Evolutionary conservation across 495 filamentous ascomycete genomes (phyloP).

Genomic region (Trichoderma reesei): DNA sequence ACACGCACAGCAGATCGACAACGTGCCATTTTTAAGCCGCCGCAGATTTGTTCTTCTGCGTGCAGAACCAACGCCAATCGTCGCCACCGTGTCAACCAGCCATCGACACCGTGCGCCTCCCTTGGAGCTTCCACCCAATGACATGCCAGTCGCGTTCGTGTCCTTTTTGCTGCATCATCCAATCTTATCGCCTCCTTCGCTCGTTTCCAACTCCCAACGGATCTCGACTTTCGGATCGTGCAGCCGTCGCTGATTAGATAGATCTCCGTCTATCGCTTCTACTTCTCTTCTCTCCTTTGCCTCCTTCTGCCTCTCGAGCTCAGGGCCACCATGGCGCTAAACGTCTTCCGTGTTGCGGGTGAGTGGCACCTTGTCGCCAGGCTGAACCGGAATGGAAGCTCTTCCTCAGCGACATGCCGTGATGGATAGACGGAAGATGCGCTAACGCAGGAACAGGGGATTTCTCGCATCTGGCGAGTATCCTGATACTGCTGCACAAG

Average conservation of each 20-base stretch:
- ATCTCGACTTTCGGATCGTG: background rate
- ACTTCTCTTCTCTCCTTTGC: background rate
- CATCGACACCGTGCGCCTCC: background rate
- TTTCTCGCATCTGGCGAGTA: conserved; percentile 88
- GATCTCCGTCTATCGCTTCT: background rate
- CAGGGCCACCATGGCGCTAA: conserved; percentile 49
- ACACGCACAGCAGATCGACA: too few species aligned
- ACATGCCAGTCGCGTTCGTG: conserved; percentile 28
- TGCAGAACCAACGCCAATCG: background rate
- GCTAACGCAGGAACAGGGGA: conserved; percentile 49
- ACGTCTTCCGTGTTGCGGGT: conserved; percentile 84
- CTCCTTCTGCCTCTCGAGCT: background rate
- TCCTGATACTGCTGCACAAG: conserved; percentile 90
- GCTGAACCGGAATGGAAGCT: background rate
- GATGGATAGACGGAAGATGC: background rate
- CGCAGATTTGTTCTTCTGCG: background rate
- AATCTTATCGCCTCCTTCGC: conserved; percentile 1
- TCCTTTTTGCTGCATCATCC: conserved; percentile 21
- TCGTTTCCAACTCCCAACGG: background rate
- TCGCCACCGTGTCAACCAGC: background rate
- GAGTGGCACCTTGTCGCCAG: conserved; percentile 19
- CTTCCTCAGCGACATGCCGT: background rate
- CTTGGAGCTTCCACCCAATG: conserved; percentile 10
- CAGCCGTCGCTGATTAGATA: background rate
- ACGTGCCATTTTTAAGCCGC: background rate